Conservation (phyloP, 352 stramenopile genomes). For the Globisporangium camurandrum region DNA sequence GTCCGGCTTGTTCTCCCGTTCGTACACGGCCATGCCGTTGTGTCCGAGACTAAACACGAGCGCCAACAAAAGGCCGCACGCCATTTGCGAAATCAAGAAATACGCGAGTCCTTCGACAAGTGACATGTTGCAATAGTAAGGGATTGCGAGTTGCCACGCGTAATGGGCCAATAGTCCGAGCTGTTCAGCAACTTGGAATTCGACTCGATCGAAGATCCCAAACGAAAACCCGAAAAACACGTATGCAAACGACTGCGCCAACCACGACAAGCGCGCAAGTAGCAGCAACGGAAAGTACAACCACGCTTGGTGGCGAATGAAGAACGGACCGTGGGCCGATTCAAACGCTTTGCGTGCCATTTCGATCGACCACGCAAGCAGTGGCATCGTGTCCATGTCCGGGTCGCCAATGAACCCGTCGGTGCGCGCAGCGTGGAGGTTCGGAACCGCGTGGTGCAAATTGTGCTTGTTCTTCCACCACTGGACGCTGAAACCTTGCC, state of each 20-base stretch:
- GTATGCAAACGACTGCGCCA: slow-evolving; percentile 95
- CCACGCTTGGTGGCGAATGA: slow-evolving; percentile 90
- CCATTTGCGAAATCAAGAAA: slow-evolving; percentile 80
- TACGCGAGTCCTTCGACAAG: slow-evolving; percentile 63
- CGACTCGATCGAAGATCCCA: slow-evolving; percentile 74
- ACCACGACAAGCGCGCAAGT: slow-evolving; percentile 94
- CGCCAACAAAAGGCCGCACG: slow-evolving; percentile 93
- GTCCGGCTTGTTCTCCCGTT: slow-evolving; percentile 92
- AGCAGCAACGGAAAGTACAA: slow-evolving; percentile 98
- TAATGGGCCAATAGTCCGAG: slow-evolving; percentile 85
- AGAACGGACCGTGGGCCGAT: slow-evolving; percentile 79
- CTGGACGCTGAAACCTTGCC: slow-evolving; percentile 96
- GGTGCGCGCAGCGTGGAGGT: slow-evolving; percentile 90
- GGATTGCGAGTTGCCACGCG: slow-evolving; percentile 86
- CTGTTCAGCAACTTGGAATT: slow-evolving; percentile 81
- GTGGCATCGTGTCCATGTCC: slow-evolving; percentile 98
- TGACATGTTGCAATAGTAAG: slow-evolving; percentile 55
- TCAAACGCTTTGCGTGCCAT: slow-evolving; percentile 88
- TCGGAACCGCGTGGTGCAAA: slow-evolving; percentile 97
- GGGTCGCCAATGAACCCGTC: slow-evolving; percentile 88
- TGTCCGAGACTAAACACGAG: slow-evolving; percentile 96
- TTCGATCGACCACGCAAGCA: slow-evolving; percentile 96
- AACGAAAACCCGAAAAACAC: slow-evolving; percentile 87
- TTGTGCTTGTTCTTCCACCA: slow-evolving; percentile 99
- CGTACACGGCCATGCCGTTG: slow-evolving; percentile 98